phyloP scores from a whole-genome alignment of 225 moss, liverwort and hornwort genomes.

The Marchantia paleacea region DNA sequence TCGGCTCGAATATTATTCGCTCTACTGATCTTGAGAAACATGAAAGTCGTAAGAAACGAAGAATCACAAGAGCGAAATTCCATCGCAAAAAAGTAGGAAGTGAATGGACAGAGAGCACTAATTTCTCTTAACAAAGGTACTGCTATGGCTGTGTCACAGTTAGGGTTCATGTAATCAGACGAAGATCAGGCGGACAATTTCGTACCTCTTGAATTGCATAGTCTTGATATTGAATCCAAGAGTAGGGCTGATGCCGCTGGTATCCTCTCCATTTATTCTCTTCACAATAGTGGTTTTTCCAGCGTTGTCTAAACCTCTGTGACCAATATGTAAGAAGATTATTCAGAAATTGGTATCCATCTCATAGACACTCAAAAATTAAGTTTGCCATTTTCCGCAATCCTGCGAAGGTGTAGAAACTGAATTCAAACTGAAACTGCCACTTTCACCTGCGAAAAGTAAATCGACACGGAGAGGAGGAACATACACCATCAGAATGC shows the following conservation, averaged over 20 bases:
- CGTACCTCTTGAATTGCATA: conserved; percentile 81
- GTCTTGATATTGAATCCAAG: conserved; percentile 98
- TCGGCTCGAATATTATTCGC: background rate
- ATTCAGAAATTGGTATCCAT: background rate
- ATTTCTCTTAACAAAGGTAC: background rate
- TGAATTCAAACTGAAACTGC: background rate
- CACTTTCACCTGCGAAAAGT: background rate
- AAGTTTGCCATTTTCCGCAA: too few relatives aligned
- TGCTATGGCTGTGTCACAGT: background rate
- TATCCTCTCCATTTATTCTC: conserved; percentile 94
- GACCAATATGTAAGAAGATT: background rate
- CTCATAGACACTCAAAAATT: background rate
- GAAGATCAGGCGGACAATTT: background rate
- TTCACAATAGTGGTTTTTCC: conserved; percentile 98
- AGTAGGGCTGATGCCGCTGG: conserved; percentile 94
- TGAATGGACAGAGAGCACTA: background rate
- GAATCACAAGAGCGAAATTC: background rate
- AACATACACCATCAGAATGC: conserved; percentile 98
- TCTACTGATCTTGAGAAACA: background rate
- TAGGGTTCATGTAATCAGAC: background rate
- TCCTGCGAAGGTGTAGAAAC: background rate
- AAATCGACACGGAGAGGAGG: background rate
- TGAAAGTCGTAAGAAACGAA: background rate
- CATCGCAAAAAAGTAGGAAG: too few relatives aligned
- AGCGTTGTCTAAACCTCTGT: conserved; percentile 91